These are phyloP conservation scores for Speleostelium caveatum DNA, from an alignment of 78 protist genomes.

Conservation along the genomic window DNA sequence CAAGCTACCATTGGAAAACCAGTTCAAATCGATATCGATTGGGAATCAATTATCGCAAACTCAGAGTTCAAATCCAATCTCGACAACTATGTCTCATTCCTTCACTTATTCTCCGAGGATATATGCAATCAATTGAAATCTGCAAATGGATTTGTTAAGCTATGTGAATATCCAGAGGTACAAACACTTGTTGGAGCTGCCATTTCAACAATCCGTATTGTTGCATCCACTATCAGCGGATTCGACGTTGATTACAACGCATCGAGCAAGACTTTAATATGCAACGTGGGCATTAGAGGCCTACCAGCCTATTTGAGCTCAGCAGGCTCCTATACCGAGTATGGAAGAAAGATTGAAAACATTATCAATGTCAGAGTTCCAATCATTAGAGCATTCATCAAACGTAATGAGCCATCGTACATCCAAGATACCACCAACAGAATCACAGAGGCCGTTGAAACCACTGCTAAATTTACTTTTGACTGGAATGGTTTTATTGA, in stretches of 20 bases:
- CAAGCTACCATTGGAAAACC: slow-evolving; percentile 23
- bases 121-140: not conserved
- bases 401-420: slow-evolving; percentile 3
- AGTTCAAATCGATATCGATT: slow-evolving; percentile 30
- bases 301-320: not conserved
- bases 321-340: not conserved
- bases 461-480: not conserved
- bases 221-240: slow-evolving; percentile 12
- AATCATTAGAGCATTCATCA: slow-evolving; percentile 31
- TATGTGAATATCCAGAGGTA: slow-evolving; percentile 42
- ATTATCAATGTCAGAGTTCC: slow-evolving; percentile 9
- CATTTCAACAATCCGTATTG: not conserved
- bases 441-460: slow-evolving; percentile 42
- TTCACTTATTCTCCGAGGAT: slow-evolving; percentile 37
- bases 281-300: slow-evolving; percentile 25
- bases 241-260: slow-evolving; percentile 7
- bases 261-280: not conserved
- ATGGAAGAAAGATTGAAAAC: slow-evolving; percentile 65
- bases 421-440: not conserved
- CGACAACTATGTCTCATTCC: slow-evolving; percentile 5
- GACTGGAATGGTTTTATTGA: slow-evolving; percentile 46
- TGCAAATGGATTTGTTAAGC: slow-evolving; percentile 27
- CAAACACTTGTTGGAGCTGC: slow-evolving; percentile 1
- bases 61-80: slow-evolving; percentile 19
- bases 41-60: slow-evolving; percentile 32